Evolutionary conservation across 106 monocot species (phyloP).

Genomic region (Dactylorhiza incarnata): DNA sequence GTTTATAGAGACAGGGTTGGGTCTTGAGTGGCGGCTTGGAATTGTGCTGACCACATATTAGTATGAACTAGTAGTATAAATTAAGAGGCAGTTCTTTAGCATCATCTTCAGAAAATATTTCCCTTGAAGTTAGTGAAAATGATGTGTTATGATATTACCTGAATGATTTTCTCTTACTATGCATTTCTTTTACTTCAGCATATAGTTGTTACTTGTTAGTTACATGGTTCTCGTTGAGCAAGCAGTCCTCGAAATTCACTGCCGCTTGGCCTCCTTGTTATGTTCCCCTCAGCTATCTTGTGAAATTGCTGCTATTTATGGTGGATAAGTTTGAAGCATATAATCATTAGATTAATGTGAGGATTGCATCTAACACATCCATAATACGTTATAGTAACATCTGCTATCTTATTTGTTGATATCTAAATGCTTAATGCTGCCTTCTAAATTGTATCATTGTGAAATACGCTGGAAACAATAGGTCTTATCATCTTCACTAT

Average conservation of each 20-base stretch:
- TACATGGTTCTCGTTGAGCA: too few relatives aligned
- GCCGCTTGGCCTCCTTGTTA: too few relatives aligned
- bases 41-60: neutral
- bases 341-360: neutral
- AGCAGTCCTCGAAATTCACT: too few relatives aligned
- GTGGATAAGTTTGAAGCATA: neutral
- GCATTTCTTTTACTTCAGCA: too few relatives aligned
- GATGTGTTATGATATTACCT: neutral
- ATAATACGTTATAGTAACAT: neutral
- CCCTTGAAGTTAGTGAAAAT: neutral
- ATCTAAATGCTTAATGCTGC: neutral
- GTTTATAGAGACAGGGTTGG: neutral
- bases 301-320: neutral
- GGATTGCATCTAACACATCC: neutral
- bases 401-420: neutral
- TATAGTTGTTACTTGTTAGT: too few relatives aligned
- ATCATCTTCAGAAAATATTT: neutral
- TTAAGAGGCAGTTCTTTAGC: neutral
- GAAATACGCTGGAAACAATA: neutral
- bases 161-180: too few relatives aligned
- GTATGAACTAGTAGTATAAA: neutral
- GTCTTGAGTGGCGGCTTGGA: neutral
- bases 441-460: too few relatives aligned
- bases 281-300: neutral
- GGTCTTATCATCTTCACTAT: neutral